Conservation (phyloP, 257 asterid genomes). For the Perilla frutescens region DNA sequence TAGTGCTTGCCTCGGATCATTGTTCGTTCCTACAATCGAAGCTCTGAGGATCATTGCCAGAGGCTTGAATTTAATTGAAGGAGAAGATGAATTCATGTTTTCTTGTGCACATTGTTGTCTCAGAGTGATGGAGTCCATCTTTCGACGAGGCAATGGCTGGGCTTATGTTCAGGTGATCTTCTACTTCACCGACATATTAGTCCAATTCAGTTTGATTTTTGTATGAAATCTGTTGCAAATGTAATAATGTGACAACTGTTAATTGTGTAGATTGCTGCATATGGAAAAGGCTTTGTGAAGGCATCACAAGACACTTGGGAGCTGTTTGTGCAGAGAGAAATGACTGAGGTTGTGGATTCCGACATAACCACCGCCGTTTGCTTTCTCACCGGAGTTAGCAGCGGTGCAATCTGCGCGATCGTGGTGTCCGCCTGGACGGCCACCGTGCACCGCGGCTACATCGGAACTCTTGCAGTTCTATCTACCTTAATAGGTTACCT, state of each 20-base stretch:
- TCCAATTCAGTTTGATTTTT: not conserved
- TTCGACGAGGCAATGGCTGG: conserved; percentile 93
- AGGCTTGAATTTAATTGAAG: conserved; percentile 87
- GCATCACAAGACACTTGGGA: conserved; percentile 99
- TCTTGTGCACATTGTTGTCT: conserved; percentile 97
- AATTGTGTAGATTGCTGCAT: conserved; percentile 77
- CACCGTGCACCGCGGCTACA: conserved; percentile 70
- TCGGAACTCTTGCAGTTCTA: conserved; percentile 68
- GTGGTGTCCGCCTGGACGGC: conserved; percentile 85
- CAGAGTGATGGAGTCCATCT: conserved; percentile 81
- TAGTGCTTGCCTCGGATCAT: conserved; percentile 90
- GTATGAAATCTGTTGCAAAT: not conserved
- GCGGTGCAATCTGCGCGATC: conserved; percentile 85
- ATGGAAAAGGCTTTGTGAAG: conserved; percentile 82
- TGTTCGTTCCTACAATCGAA: conserved; percentile 90
- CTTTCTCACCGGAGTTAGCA: conserved; percentile 92
- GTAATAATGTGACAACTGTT: not conserved
- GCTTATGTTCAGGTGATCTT: conserved; percentile 86
- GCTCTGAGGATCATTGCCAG: conserved; percentile 83
- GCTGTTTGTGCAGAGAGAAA: conserved; percentile 70
- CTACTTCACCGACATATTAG: not conserved
- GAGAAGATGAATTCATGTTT: conserved; percentile 98
- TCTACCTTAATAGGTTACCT: conserved; percentile 93
- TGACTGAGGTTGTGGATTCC: conserved; percentile 82
- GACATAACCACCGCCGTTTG: conserved; percentile 94